Evolutionary conservation across 371 early-diverging fungal species (phyloP).

Genomic region (Apophysomyces sp.): DNA sequence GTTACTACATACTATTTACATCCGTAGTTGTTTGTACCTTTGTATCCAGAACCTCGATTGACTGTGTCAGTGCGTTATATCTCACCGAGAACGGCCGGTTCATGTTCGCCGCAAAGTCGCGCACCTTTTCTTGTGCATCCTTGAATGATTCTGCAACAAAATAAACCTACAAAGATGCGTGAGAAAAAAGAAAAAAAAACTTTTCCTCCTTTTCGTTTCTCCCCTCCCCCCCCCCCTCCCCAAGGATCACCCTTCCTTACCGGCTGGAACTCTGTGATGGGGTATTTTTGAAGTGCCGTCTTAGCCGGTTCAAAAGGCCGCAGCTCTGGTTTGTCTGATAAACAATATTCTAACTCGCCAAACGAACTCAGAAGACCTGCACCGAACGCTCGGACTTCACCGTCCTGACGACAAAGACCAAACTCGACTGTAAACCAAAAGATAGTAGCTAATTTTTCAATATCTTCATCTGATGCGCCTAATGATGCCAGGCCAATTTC

Average conservation of each 20-base stretch:
- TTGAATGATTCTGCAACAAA: slow-evolving; percentile 95
- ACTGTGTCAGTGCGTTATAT: slow-evolving; percentile 90
- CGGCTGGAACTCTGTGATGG: slow-evolving; percentile 95
- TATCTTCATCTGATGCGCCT: slow-evolving; percentile 92
- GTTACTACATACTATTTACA: neutral
- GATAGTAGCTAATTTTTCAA: slow-evolving; percentile 88
- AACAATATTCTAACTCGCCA: slow-evolving; percentile 91
- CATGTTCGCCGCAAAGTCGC: slow-evolving; percentile 79
- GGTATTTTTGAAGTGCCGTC: slow-evolving; percentile 83
- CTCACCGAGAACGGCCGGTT: slow-evolving; percentile 87
- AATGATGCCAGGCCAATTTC: slow-evolving; percentile 95
- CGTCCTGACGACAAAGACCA: slow-evolving; percentile 87
- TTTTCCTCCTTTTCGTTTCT: neutral
- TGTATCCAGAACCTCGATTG: slow-evolving; percentile 86
- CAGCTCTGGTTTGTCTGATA: slow-evolving; percentile 80
- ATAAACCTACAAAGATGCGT: slow-evolving; percentile 51
- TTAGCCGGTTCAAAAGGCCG: slow-evolving; percentile 84
- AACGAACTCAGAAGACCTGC: slow-evolving; percentile 95
- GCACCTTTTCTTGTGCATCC: slow-evolving; percentile 89
- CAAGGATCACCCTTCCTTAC: too few relatives aligned
- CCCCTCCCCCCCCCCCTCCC: neutral
- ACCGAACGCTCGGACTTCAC: slow-evolving; percentile 86
- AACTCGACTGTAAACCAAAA: slow-evolving; percentile 97
- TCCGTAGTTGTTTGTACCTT: slow-evolving; percentile 31
- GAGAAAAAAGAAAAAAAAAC: neutral